Conservation (phyloP, 148 eudicot species). For the Bassia scoparia region DNA sequence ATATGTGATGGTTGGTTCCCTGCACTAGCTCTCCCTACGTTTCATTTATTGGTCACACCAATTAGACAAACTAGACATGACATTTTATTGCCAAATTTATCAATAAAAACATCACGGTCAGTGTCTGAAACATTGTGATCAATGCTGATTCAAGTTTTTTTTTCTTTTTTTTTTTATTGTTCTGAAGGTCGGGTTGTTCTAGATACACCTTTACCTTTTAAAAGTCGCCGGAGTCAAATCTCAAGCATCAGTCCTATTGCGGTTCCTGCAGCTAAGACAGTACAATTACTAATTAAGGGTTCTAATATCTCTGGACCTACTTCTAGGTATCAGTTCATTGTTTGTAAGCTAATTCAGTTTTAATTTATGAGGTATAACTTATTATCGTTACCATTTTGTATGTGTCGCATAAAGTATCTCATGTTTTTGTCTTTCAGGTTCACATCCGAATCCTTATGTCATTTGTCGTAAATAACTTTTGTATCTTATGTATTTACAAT, state of each 20-base stretch:
- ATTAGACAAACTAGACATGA: background rate
- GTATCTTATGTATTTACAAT: background rate
- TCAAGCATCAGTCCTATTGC: conserved; percentile 80
- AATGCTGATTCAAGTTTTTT: conserved; percentile 1
- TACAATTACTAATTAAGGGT: conserved; percentile 60
- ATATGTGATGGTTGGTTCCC: conserved; percentile 62
- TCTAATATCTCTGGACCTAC: conserved; percentile 53
- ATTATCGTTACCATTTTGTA: background rate
- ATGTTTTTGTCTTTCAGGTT: background rate
- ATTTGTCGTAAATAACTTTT: background rate
- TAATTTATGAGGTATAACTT: background rate
- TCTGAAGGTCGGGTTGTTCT: conserved; percentile 71
- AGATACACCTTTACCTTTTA: conserved; percentile 56
- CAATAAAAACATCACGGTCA: background rate
- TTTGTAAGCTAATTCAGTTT: conserved; percentile 1
- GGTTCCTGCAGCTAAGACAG: conserved; percentile 52
- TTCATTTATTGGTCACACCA: background rate
- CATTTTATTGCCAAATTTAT: background rate
- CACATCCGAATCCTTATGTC: conserved; percentile 1
- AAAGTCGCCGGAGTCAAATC: conserved; percentile 42
- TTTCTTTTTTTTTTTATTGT: conserved; percentile 17
- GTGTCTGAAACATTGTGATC: background rate
- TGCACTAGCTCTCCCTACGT: too few species aligned
- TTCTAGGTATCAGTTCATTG: conserved; percentile 52
- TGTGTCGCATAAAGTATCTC: background rate